Evolutionary conservation across 768 basidiomycete species (phyloP), one percentile per base, ranked within the genome.

Genomic region (Grammothele lineata): DNA sequence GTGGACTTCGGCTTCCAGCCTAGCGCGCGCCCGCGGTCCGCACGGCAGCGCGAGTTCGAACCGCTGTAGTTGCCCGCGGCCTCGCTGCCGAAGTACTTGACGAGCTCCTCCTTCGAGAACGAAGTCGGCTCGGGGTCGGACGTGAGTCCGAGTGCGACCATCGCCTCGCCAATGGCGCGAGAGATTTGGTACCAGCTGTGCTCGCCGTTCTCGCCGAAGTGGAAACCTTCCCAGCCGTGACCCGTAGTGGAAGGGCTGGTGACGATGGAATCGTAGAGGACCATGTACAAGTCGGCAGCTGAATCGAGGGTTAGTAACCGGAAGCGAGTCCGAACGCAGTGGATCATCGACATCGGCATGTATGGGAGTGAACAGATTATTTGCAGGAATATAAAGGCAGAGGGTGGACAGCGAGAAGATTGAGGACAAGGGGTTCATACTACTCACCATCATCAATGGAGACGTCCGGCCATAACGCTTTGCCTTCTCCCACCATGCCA

Each of bases 381-480:
- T 7, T 48, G 2, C n/a, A 18, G 22, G 11, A 5, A 19, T 12
- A 15, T 9, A 23, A 17, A 21, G 17, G 18, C 34, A 30, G 10
- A 32, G 27, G 11, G 36, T 36, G 12, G n/a, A n/a, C n/a, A n/a
- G n/a, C n/a, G n/a, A n/a, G n/a, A n/a, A n/a, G n/a, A n/a, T n/a
- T n/a, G n/a, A n/a, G n/a, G n/a, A n/a, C n/a, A n/a, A n/a, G n/a
- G n/a, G n/a, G n/a, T n/a, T n/a, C n/a, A 25, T 15, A 8, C 21
- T 15, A 46, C 69, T 30, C 48, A 80, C 80, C 64, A 27, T 83
- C 80, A 36, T 73, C 63, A 42, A 82, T 70, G 48, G 81, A 71
- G 17, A 83, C 75, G 50, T 78, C 66, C 0, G 75, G 72, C 83
- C 81, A 86, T 5, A 78, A 36, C 43, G 83, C 81, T 56, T 70